phyloP scores from a whole-genome alignment of 2,329 filamentous ascomycete genomes.

The Thermochaetoides dissita region DNA sequence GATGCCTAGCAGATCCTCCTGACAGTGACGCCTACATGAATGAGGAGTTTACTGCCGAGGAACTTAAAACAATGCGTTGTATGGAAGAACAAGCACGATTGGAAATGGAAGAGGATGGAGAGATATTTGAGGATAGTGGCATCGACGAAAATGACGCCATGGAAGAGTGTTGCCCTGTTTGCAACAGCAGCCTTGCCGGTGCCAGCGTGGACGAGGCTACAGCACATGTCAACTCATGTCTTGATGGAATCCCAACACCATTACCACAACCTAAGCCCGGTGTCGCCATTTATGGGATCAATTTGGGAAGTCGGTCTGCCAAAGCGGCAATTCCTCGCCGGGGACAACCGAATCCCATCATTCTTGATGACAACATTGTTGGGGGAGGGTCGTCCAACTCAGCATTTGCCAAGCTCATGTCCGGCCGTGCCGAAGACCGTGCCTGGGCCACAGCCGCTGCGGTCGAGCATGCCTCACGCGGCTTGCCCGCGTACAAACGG shows the following conservation, averaged over 20 bases:
- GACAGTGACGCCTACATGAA: too few relatives aligned
- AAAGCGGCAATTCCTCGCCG: constrained; percentile 59
- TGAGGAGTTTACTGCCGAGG: constrained; percentile 40
- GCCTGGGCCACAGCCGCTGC: constrained; percentile 84
- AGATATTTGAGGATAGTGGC: constrained; percentile 21
- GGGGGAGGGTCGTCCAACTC: constrained; percentile 32
- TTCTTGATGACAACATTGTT: constrained; percentile 26
- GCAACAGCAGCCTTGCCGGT: constrained; percentile 48
- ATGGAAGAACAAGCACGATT: constrained; percentile 63
- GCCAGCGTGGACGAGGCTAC: constrained; percentile 54
- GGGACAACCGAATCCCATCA: constrained; percentile 68
- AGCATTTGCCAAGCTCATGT: constrained; percentile 89
- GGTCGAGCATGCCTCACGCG: constrained; percentile 60
- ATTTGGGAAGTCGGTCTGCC: constrained; percentile 44
- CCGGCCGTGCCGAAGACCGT: constrained; percentile 72
- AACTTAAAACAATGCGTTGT: constrained; percentile 51
- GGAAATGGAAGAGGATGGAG: constrained; percentile 42
- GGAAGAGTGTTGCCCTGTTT: constrained; percentile 58
- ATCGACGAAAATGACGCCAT: constrained; percentile 20
- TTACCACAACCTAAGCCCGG: constrained; percentile 22
- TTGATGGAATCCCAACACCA: constrained; percentile 65
- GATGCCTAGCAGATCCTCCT: too few relatives aligned
- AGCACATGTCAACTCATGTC: constrained; percentile 79
- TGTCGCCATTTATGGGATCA: too few relatives aligned
- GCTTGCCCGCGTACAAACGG: constrained; percentile 73